These are phyloP conservation scores for Candida palmyrensis DNA, from an alignment of 805 yeast species.

Conservation along the genomic window DNA sequence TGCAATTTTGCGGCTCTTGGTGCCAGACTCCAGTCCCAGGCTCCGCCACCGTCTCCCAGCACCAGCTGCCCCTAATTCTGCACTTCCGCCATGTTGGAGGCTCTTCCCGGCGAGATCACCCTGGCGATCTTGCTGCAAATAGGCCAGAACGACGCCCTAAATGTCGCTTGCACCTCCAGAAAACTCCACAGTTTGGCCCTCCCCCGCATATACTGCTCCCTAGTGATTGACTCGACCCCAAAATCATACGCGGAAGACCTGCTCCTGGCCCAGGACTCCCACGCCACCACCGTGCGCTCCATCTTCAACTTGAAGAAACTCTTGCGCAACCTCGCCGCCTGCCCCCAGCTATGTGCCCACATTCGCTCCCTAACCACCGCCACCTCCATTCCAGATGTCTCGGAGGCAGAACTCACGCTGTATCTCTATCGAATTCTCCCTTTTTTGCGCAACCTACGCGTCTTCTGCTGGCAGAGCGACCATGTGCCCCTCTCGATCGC, in stretches of 20 bases:
- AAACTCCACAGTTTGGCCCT: too few relatives aligned
- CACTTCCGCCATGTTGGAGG: too few relatives aligned
- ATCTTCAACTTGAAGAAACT: constrained; percentile 5
- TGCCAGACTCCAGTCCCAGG: too few relatives aligned
- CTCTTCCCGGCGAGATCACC: too few relatives aligned
- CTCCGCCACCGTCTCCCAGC: background rate
- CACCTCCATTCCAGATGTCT: constrained; percentile 18
- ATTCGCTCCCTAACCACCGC: constrained; percentile 11
- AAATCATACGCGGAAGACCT: background rate
- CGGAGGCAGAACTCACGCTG: constrained; percentile 15
- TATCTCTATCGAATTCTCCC: constrained; percentile 14
- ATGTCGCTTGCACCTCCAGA: too few relatives aligned
- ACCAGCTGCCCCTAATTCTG: background rate
- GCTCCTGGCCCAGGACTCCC: too few relatives aligned
- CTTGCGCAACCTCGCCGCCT: constrained; percentile 12
- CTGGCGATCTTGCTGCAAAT: too few relatives aligned
- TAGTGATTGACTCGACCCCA: background rate
- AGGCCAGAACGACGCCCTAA: too few relatives aligned
- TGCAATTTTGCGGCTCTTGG: too few relatives aligned
- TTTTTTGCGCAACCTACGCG: constrained; percentile 9
- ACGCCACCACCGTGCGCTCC: constrained; percentile 2
- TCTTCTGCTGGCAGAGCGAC: constrained; percentile 19
- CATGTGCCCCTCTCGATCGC: constrained; percentile 14
- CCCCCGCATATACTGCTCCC: too few relatives aligned
- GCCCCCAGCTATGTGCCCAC: constrained; percentile 9